Evolutionary conservation across 2,329 filamentous ascomycete genomes (phyloP), one percentile per base, ranked within the genome.

Genomic region (Fusarium cicatricum): DNA sequence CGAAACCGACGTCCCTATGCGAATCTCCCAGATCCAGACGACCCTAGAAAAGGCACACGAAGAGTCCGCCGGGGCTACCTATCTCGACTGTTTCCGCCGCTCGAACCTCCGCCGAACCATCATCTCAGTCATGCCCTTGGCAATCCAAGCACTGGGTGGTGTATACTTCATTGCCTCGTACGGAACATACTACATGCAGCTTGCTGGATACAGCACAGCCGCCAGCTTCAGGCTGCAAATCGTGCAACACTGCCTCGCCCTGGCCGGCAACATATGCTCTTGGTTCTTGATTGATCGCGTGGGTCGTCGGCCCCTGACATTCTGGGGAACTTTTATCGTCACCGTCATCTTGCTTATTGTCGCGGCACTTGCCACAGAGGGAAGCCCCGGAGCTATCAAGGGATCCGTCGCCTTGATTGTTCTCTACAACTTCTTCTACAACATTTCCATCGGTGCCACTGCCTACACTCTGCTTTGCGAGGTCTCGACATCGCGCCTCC

Each of bases 401-500:
- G n/a, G n/a, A n/a, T n/a, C n/a, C n/a, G n/a, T n/a, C n/a, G n/a
- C n/a, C n/a, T n/a, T n/a, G n/a, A n/a, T n/a, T n/a, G n/a, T n/a
- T n/a, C n/a, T n/a, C n/a, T n/a, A n/a, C n/a, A n/a, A n/a, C n/a
- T n/a, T n/a, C n/a, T n/a, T n/a, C n/a, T n/a, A n/a, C n/a, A n/a
- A n/a, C n/a, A n/a, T n/a, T n/a, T n/a, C 55, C 21, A 43, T 59
- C 7, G 55, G 59, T 2, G 52, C 59, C 19, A 41, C 46, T 1
- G 44, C 52, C 11, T 59, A 50, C 28, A 50, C 56, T 9, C 10
- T 62, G 2, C 36, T 56, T 11, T 34, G 31, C 8, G 59, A 62
- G 36, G 41, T 53, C 3, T 53, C 55, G 0, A 42, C 55, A 3
- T 47, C 48, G 0, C 40, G 52, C 2, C 29, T 62, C 11, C 52